Evolutionary conservation across 1,284 basidiomycete species (phyloP).

Genomic region (Meripilus lineatus): DNA sequence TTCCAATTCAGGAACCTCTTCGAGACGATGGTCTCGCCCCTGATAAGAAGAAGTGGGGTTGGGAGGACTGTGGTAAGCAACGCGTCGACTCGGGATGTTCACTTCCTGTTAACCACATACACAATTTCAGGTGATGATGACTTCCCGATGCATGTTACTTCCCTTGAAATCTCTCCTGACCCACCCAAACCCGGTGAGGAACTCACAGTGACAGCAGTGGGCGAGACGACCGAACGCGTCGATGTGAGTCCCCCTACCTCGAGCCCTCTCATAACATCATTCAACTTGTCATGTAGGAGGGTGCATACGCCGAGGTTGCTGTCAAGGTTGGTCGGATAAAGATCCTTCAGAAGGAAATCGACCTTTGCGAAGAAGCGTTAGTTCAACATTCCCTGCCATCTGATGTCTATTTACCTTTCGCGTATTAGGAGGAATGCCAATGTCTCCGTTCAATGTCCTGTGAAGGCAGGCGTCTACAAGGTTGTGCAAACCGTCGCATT

Average conservation of each 20-base stretch:
- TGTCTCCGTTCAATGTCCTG: conserved; percentile 73
- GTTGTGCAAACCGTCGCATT: conserved; percentile 79
- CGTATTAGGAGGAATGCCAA: conserved; percentile 59
- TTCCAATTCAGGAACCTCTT: conserved; percentile 16
- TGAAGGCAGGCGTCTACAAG: conserved; percentile 62
- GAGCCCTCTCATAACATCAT: conserved; percentile 4
- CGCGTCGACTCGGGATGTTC: not conserved
- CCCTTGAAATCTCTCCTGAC: conserved; percentile 69
- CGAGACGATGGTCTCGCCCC: conserved; percentile 7
- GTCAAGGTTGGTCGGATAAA: conserved; percentile 91
- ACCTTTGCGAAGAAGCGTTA: conserved; percentile 91
- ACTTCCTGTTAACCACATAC: not conserved
- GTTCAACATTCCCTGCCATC: conserved; percentile 29
- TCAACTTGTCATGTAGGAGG: conserved; percentile 54
- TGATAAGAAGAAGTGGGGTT: conserved; percentile 44
- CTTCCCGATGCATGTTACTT: conserved; percentile 56
- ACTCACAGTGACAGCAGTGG: conserved; percentile 76
- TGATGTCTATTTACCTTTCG: conserved; percentile 3
- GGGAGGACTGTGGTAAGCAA: conserved; percentile 53
- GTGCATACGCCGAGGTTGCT: conserved; percentile 82
- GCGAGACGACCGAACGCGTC: conserved; percentile 52
- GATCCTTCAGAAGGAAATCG: conserved; percentile 75
- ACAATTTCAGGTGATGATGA: conserved; percentile 38
- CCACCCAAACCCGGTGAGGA: conserved; percentile 81
- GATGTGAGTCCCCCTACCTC: conserved; percentile 51